Evolutionary conservation across 176 grass and related monocot species (phyloP), one percentile per base, ranked within the genome.

Genomic region (Rhynchospora breviuscula): DNA sequence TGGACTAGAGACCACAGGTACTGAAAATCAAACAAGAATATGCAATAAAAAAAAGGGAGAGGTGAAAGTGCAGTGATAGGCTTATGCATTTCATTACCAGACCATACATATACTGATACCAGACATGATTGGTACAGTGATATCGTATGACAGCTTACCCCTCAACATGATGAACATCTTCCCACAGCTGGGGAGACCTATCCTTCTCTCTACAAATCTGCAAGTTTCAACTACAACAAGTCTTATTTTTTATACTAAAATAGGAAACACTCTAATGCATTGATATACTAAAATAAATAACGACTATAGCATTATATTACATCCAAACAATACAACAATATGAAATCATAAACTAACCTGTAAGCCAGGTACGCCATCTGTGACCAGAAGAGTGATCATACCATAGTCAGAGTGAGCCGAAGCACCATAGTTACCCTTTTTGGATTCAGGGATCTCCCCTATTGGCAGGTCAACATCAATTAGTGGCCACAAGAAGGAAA

Each of bases 191-290:
- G n/a, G 92, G 90, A 76, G 57, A 10, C n/a, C 46, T 89, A 87
- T 98, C 92, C 68, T 93, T 98, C 75, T 94, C 92, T 81, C 82
- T 94, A 85, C 95, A 98, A 83, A 94, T 94, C 95, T 98, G 80
- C 43, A 84, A 59, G 21, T 54, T 85, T 52, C 75, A 58, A 33
- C 3, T 76, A 77, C 88, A 44, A 1, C 65, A 67, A 21, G 0
- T 26, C 3, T n/a, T n/a, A n/a, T n/a, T n/a, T n/a, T n/a, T n/a
- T n/a, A n/a, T n/a, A n/a, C n/a, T n/a, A n/a, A n/a, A n/a, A n/a
- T n/a, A n/a, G n/a, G n/a, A n/a, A n/a, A n/a, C n/a, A n/a, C n/a
- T n/a, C n/a, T n/a, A n/a, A n/a, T n/a, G n/a, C n/a, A n/a, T n/a
- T n/a, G n/a, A n/a, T n/a, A n/a, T n/a, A n/a, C n/a, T n/a, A 82